These are phyloP conservation scores for Spergularia marina DNA, from an alignment of 148 eudicot species.

Conservation along the genomic window DNA sequence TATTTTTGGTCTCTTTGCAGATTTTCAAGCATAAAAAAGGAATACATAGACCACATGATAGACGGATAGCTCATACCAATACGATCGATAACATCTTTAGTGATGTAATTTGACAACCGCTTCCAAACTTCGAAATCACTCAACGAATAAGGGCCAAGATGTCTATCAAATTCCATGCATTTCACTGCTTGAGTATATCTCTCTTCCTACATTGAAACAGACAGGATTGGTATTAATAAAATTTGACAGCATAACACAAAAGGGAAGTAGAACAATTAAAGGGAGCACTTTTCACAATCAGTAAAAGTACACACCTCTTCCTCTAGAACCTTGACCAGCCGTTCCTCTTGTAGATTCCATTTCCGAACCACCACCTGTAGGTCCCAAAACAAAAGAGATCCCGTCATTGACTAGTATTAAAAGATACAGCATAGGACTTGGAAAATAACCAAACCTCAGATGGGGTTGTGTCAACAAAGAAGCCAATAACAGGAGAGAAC, in stretches of 20 bases:
- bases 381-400: slow-evolving; percentile 22
- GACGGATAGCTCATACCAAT: slow-evolving; percentile 49
- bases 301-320: slow-evolving; percentile 61
- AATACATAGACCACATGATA: neutral
- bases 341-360: slow-evolving; percentile 77
- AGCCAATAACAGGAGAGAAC: slow-evolving; percentile 82
- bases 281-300: neutral
- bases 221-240: neutral
- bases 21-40: neutral
- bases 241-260: neutral
- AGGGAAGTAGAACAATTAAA: neutral
- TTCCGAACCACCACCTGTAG: slow-evolving; percentile 73
- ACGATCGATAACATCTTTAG: slow-evolving; percentile 62
- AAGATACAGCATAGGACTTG: neutral
- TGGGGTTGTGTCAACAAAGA: slow-evolving; percentile 61
- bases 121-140: slow-evolving; percentile 80
- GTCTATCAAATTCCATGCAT: slow-evolving; percentile 75
- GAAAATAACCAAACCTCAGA: slow-evolving; percentile 56
- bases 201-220: slow-evolving; percentile 55
- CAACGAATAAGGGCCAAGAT: slow-evolving; percentile 86
- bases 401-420: slow-evolving; percentile 4
- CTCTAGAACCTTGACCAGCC: slow-evolving; percentile 58
- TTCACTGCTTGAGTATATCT: slow-evolving; percentile 77
- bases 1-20: neutral
- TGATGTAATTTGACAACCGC: slow-evolving; percentile 65